Percentiles rank a stretch among this genome's conserved stretches.
phyloP scores from a whole-genome alignment of 305 asterid genomes.

The Andrographis paniculata region DNA sequence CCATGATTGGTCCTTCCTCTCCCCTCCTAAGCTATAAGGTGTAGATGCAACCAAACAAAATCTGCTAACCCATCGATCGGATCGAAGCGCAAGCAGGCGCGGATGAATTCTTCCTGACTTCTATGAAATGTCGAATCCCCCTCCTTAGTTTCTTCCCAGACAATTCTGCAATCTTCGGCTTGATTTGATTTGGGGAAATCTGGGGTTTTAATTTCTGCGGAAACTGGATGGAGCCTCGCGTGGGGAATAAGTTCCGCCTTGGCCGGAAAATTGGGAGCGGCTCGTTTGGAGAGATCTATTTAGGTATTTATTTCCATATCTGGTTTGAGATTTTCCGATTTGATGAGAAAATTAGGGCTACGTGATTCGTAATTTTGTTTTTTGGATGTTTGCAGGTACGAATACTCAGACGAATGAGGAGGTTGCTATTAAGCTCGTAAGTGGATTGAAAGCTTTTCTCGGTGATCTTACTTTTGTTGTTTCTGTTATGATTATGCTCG shows the following conservation, averaged over 20 bases:
- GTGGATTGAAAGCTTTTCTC: too few species aligned
- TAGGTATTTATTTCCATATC: slow-evolving; percentile 32
- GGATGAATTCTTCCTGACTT: neutral
- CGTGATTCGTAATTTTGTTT: neutral
- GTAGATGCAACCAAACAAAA: neutral
- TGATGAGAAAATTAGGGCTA: neutral
- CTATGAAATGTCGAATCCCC: neutral
- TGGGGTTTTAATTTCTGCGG: neutral
- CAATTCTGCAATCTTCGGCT: slow-evolving; percentile 19
- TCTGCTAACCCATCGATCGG: neutral
- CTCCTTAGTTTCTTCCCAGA: neutral
- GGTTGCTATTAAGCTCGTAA: slow-evolving; percentile 92
- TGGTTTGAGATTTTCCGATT: neutral
- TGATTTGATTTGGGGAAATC: neutral
- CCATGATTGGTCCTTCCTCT: neutral
- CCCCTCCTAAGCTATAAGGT: neutral
- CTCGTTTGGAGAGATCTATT: slow-evolving; percentile 88
- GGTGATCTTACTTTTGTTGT: too few species aligned
- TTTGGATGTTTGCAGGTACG: slow-evolving; percentile 41
- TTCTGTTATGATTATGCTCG: too few species aligned
- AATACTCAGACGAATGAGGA: slow-evolving; percentile 90
- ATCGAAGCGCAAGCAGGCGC: neutral
- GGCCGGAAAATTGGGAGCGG: slow-evolving; percentile 96
- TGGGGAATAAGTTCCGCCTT: slow-evolving; percentile 74
- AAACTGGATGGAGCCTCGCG: slow-evolving; percentile 98